Base-by-base conservation (phyloP, 2,329 filamentous ascomycete species). In the Verruconis gallopava region DNA sequence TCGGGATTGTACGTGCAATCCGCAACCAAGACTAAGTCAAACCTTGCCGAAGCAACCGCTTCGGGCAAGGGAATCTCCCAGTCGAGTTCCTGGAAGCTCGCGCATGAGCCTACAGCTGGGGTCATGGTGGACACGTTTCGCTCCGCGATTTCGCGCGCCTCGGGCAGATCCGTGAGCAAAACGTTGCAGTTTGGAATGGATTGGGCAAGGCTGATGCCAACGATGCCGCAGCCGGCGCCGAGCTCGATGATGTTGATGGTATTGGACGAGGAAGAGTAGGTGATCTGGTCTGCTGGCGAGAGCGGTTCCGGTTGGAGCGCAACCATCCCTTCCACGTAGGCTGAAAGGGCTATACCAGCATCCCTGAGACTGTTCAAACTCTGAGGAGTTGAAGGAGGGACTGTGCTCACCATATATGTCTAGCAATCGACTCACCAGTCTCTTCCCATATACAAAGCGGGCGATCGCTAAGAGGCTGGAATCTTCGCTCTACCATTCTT, bases 1-100 rank as follows among this genome's bases (percentile, higher is more conserved):
- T 81, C 77, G 13, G 71, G 64, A 54, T 84, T 84, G 59, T 85
- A 85, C 2, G 79, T 84, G 58, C 80, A 84, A 55, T 85, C 80
- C 2, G 77, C 76, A 1, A 81, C 71, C 3, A 82, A 54, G 17
- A 83, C 66, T 22, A 84, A 52, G 54, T 81, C 72, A 50, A 74
- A 67, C 9, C 67, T 55, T 28, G 63, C 54, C 3, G 55, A 51
- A 20, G 50, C 48, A 3, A 64, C 40, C 4, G 42, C 45, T 32
- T 46, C 28, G 1, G 71, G 65, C 4, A 77, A 56, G 3, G 65
- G 55, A 12, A 65, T 55, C n/a, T 75, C 68, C 79, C 80, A 85
- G 54, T 82, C 73, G 3, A 84, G 65, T 2, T 71, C 61, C 40
- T 64, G 55, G 49, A 74, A 76, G 4, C 53, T 51, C 35, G 71